Base-by-base conservation (phyloP, 2,329 filamentous ascomycete species). In the Aphanoascus verrucosus region DNA sequence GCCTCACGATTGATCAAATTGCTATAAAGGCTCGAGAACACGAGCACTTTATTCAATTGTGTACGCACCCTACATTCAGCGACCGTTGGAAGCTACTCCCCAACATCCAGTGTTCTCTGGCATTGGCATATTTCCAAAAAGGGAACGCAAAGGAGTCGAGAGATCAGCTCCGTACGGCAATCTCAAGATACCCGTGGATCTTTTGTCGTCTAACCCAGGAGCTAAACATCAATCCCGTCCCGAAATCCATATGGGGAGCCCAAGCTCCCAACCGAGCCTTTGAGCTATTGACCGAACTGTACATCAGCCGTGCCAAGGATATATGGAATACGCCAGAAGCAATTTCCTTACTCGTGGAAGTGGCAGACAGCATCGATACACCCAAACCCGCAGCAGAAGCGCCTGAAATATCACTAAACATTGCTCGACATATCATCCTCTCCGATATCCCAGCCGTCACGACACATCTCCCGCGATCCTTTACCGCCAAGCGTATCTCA, bases 321-420 rank as follows among this genome's bases (percentile, higher is more conserved):
- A 72, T 94, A 2, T 96, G 90, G 90, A 89, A 89, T 64, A 88
- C 83, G 3, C 77, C 85, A 0, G 83, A 88, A 62, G 81, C 80
- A 12, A 82, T 78, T 2, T 72, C 75, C 3, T 70, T 95, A 6
- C 77, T 96, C 1, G 77, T 84, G 31, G 82, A 87, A 61, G 80
- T 84, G 14, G 84, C 83, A 43, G 79, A 80, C 57, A 77, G 77
- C 9, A 70, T 79, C 3, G 61, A 71, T 5, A 66, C 64, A 7
- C 61, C 67, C 63, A 57, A 76, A 70, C 56, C 72, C 65, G 55
- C 70, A 62, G 52, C 72, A 66, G 58, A 77, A 67, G 55, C 69
- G 2, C 67, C 67, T 4, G 69, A 74, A 54, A 76, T 80, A 52
- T 73, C 72, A 2, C 60, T 75, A 5, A 72, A 80, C 60, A 77